Evolutionary conservation across 2,329 filamentous ascomycete species (phyloP).

Genomic region (Monilinia fructigena): DNA sequence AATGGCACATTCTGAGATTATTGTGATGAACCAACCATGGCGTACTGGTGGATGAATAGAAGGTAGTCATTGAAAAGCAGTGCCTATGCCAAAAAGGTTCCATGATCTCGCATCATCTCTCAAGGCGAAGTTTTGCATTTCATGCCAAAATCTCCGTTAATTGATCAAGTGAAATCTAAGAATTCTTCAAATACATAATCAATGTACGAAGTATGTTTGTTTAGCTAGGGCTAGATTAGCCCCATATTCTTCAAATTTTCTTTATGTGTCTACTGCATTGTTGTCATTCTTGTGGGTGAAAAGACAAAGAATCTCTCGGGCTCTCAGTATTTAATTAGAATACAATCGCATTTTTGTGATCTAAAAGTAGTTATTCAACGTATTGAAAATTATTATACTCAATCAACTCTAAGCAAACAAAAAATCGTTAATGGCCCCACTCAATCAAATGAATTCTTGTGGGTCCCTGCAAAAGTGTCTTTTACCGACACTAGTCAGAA

Average conservation of each 20-base stretch:
- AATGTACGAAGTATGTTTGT: neutral
- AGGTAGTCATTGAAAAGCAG: neutral
- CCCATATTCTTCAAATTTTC: neutral
- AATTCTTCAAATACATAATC: neutral
- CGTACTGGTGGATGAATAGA: neutral
- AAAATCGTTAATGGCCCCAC: neutral
- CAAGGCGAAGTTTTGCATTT: neutral
- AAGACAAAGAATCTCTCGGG: neutral
- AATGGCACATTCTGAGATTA: neutral
- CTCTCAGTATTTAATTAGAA: neutral
- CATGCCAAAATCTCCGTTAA: neutral
- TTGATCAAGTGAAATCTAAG: too few species aligned
- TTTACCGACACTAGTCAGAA: constrained; percentile 11
- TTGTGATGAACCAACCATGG: neutral
- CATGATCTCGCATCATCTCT: neutral
- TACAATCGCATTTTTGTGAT: neutral
- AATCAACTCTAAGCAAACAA: neutral
- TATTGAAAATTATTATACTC: neutral
- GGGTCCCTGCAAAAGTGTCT: neutral
- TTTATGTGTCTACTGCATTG: neutral
- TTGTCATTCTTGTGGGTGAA: neutral
- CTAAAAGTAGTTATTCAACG: too few species aligned
- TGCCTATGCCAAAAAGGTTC: too few species aligned
- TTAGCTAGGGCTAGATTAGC: neutral
- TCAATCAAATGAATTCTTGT: neutral